phyloP scores from a whole-genome alignment of 2,329 filamentous ascomycete species.

The Verticillium albo-atrum region DNA sequence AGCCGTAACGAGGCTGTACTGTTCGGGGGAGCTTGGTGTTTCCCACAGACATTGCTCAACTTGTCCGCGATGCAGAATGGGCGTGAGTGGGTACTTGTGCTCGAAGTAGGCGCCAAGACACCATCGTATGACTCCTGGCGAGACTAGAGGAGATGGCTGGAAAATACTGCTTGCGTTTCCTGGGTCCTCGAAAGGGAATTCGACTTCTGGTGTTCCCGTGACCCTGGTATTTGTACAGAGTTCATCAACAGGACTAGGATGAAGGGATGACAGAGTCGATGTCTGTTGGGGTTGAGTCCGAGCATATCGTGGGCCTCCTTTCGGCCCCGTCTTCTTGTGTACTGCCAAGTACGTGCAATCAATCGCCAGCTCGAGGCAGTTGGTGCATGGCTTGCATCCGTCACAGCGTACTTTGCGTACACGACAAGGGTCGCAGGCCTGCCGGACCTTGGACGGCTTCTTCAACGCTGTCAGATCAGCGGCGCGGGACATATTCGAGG shows the following conservation, averaged over 20 bases:
- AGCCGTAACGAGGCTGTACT: conserved; percentile 20
- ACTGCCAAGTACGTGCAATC: conserved; percentile 23
- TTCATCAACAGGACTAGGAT: no score
- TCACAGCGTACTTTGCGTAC: conserved; percentile 23
- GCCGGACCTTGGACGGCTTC: conserved; percentile 12
- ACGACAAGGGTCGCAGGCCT: conserved; percentile 26
- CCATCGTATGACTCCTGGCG: conserved; percentile 12
- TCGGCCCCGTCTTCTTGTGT: conserved; percentile 25
- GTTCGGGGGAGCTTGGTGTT: conserved; percentile 10
- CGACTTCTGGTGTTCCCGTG: neutral
- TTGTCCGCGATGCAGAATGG: conserved; percentile 19
- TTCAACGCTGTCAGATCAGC: neutral
- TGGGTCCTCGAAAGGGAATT: neutral
- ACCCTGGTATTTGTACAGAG: no score
- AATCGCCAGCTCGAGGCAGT: conserved; percentile 13
- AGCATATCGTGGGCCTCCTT: conserved; percentile 7
- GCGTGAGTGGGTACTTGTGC: conserved; percentile 28
- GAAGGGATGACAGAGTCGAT: neutral
- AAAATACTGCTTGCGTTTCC: neutral
- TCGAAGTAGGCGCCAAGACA: conserved; percentile 25
- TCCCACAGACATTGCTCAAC: conserved; percentile 10
- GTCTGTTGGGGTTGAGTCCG: neutral
- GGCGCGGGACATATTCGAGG: no score
- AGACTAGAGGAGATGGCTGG: conserved; percentile 7
- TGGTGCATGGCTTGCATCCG: conserved; percentile 18